A percentile compares a stretch with the other conserved stretches of the same genome.
Evolutionary conservation across 352 stramenopile species (phyloP).

Genomic region (Phytopythium litorale): DNA sequence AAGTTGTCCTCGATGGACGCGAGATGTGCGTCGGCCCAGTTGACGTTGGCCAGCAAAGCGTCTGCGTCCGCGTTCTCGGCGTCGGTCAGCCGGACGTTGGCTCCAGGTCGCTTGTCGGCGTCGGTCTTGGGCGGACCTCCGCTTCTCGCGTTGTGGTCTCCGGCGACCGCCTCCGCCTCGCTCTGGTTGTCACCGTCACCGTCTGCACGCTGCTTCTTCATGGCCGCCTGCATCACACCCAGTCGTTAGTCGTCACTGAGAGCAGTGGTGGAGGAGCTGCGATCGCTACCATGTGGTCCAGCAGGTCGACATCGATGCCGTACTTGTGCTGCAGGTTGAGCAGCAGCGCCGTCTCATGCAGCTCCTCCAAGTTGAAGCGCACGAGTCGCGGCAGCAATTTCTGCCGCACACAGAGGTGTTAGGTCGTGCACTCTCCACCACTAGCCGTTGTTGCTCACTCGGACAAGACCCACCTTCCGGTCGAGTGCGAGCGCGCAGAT

Average conservation of each 20-base stretch:
- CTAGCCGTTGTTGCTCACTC: background rate
- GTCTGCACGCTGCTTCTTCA: constrained; percentile 27
- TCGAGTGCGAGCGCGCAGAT: constrained; percentile 52
- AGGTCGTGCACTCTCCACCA: background rate
- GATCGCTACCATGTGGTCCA: constrained; percentile 33
- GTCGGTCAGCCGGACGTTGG: constrained; percentile 36
- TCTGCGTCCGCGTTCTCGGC: constrained; percentile 60
- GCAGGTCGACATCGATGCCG: constrained; percentile 58
- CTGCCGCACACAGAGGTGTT: constrained; percentile 6
- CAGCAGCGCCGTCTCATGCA: constrained; percentile 48
- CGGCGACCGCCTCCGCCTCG: constrained; percentile 3
- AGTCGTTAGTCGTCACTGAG: background rate
- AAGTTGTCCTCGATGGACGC: constrained; percentile 48
- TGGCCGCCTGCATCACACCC: constrained; percentile 15
- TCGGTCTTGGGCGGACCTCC: background rate
- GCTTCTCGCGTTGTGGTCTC: background rate
- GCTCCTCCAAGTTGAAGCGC: constrained; percentile 53
- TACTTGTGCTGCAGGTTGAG: constrained; percentile 58
- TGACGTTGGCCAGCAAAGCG: constrained; percentile 38
- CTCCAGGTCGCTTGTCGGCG: background rate
- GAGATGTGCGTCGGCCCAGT: constrained; percentile 57
- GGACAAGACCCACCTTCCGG: constrained; percentile 27
- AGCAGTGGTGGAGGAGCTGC: background rate
- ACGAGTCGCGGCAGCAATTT: constrained; percentile 46
- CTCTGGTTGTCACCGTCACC: background rate